Conservation (phyloP, 1,284 basidiomycete genomes). For the Melanopsichium pennsylvanicum region DNA sequence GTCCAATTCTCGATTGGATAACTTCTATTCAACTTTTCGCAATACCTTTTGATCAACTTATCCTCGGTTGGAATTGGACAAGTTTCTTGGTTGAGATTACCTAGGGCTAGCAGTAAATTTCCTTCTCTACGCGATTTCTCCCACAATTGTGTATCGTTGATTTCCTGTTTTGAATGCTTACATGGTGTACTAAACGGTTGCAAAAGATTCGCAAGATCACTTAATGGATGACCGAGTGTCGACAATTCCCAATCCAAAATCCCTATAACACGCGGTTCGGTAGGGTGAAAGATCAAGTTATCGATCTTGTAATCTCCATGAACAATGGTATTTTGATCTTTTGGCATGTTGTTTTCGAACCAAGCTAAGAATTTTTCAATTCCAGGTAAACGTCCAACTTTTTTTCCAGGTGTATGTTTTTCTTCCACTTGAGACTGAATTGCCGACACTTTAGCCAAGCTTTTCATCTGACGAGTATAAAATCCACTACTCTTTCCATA, state of each 20-base stretch:
- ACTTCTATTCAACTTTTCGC: slow-evolving; percentile 71
- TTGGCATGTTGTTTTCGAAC: slow-evolving; percentile 78
- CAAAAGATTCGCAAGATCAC: slow-evolving; percentile 89
- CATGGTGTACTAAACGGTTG: slow-evolving; percentile 70
- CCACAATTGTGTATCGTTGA: slow-evolving; percentile 30
- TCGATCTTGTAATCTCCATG: slow-evolving; percentile 98
- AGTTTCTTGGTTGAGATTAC: slow-evolving; percentile 68
- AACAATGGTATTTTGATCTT: slow-evolving; percentile 75
- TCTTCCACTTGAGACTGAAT: slow-evolving; percentile 77
- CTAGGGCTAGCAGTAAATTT: slow-evolving; percentile 45
- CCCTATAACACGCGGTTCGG: slow-evolving; percentile 88
- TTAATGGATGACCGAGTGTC: slow-evolving; percentile 73
- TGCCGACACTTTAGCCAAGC: slow-evolving; percentile 76
- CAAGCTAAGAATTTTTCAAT: slow-evolving; percentile 78
- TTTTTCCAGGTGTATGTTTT: slow-evolving; percentile 71
- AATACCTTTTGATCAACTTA: slow-evolving; percentile 80
- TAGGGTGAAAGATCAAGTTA: slow-evolving; percentile 92
- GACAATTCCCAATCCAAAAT: slow-evolving; percentile 97
- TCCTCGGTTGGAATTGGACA: slow-evolving; percentile 73
- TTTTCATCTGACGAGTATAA: slow-evolving; percentile 90
- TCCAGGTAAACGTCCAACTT: slow-evolving; percentile 72
- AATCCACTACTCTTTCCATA: slow-evolving; percentile 83
- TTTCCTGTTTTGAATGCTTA: slow-evolving; percentile 1
- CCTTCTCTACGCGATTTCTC: slow-evolving; percentile 10
- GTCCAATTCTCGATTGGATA: slow-evolving; percentile 80